Evolutionary conservation across 148 eudicot genomes (phyloP), one percentile per base, ranked within the genome.

Genomic region (Euryodendron excelsum): DNA sequence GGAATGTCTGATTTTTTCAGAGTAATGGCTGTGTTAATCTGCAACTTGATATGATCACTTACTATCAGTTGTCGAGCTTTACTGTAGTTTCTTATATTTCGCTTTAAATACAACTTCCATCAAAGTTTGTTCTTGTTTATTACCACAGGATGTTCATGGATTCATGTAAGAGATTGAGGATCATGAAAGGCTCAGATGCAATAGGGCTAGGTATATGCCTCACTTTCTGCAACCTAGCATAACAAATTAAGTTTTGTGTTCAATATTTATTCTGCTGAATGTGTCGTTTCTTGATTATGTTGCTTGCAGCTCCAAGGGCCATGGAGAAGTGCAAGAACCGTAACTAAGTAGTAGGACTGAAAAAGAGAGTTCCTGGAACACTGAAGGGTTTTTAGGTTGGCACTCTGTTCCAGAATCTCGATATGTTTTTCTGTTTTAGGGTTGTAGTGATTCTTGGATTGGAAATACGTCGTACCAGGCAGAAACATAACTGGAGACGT

Each of bases 101-200:
- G 48, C 65, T 73, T 31, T 56, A 6, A 12, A 58, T 58, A 18
- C 11, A 34, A n/a, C 0, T 2, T 41, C 10, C 20, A 62, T 25
- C 78, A 45, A 21, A 64, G 41, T 21, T 53, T 59, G 39, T 23
- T 62, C 13, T 72, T 72, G 31, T 25, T 14, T 80, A 25, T 55
- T 80, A 31, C 27, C 21, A 39, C 61, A 85, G 90, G 69, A 87
- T 87, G 90, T 87, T 87, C 65, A 76, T 72, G 5, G 77, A 62
- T 65, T 80, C 91, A 1, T 88, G 91, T 77, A 88, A 73, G 89
- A 85, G 87, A 77, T 25, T 88, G 59, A 84, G 91, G 89, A 88
- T 88, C 86, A 86, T 88, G 89, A 88, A 84, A 74, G 85, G 91
- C 78, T 86, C 91, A 1, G 91, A 88, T 73, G 91, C 91, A 70